Base-by-base conservation (phyloP, 345 rosid genomes). In the Gossypium bickii region DNA sequence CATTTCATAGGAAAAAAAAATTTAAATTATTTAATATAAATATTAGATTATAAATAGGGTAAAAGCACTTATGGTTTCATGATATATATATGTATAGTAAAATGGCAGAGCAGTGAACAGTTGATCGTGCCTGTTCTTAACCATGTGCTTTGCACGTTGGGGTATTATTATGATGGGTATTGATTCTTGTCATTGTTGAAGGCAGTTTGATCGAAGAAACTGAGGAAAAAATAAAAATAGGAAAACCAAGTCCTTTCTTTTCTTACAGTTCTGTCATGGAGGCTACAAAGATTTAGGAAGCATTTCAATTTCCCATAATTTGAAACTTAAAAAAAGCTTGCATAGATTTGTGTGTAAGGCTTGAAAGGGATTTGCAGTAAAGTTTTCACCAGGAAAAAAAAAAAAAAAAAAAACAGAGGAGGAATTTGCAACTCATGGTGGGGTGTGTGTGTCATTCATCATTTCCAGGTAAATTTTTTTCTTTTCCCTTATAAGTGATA, bases 231-330 rank as follows among this genome's bases (percentile, higher is more conserved):
- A 38, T 34, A 24, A 7, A 73, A 60, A 59, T 22, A 43, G 44
- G 20, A 44, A 68, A 27, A 56, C 20, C 64, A 20, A 12, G 22
- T 9, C 66, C 67, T 38, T 45, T 58, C 62, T 51, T 51, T 15
- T 51, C 13, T 43, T 57, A 34, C 12, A 43, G 61, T 70, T 55
- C 72, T 70, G 27, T 16, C 83, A 78, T 82, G 86, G 85, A 83
- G 75, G 82, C 83, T 63, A 78, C 87, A 71, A 86, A 83, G 82
- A 76, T 80, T 58, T 81, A 66, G 80, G 67, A 70, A 20, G 56
- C 77, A 61, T 76, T 77, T 72, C 74, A 66, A 27, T 65, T 78
- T 53, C 75, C 76, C 56, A 74, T 53, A 24, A 41, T 12, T 44
- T 2, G 3, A 9, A 12, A 12, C 41, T 34, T 34, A 22, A 66